phyloP scores from a whole-genome alignment of 1,284 basidiomycete genomes.

The Cutaneotrichosporon curvatum region DNA sequence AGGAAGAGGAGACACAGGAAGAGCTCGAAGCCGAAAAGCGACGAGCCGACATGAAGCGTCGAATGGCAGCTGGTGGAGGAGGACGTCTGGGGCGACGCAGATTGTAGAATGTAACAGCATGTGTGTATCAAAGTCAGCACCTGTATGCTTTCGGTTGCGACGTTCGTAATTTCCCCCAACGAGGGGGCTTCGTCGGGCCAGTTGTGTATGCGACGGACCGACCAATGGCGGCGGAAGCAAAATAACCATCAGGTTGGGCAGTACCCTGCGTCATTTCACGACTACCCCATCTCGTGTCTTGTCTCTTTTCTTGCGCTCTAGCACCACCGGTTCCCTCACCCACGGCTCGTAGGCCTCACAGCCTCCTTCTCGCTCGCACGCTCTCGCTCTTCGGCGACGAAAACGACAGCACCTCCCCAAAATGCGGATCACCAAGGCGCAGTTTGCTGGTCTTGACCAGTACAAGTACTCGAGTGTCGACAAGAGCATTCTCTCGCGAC shows the following conservation, averaged over 20 bases:
- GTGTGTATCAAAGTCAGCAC: no score
- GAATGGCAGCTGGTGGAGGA: constrained; percentile 29
- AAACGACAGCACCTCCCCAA: constrained; percentile 7
- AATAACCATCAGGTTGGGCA: background rate
- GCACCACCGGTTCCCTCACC: background rate
- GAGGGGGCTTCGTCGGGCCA: no score
- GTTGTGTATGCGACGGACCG: no score
- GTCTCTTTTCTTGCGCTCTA: background rate
- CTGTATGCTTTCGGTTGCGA: no score
- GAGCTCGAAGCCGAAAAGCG: constrained; percentile 28
- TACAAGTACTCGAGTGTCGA: constrained; percentile 56
- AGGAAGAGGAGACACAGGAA: constrained; percentile 27
- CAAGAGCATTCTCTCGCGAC: constrained; percentile 47
- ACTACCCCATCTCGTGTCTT: background rate
- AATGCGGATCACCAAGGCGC: constrained; percentile 44
- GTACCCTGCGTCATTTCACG: background rate
- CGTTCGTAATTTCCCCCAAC: no score
- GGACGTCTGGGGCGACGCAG: constrained; percentile 11
- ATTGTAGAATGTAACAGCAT: background rate
- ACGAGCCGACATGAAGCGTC: constrained; percentile 27
- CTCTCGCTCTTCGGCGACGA: constrained; percentile 4
- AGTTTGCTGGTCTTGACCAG: constrained; percentile 49
- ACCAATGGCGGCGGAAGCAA: background rate
- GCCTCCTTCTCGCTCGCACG: background rate
- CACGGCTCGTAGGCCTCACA: background rate